phyloP scores from a whole-genome alignment of 331 rosid genomes.

The Quercus lobata region DNA sequence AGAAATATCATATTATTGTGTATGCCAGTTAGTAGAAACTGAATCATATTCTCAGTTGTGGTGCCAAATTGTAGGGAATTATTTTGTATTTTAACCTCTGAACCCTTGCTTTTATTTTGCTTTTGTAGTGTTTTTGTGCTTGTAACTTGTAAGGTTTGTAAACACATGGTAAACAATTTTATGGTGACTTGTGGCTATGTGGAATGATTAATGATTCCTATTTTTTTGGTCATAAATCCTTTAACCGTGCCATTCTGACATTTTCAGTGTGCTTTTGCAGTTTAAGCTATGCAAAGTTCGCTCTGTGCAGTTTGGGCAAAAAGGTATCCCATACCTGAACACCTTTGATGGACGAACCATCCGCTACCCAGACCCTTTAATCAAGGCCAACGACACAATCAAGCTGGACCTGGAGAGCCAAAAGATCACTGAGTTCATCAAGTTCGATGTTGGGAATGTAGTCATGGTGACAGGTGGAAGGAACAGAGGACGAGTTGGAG shows the following conservation, averaged over 20 bases:
- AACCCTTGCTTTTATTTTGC: not conserved
- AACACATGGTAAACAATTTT: not conserved
- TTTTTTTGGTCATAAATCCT: not conserved
- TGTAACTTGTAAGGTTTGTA: not conserved
- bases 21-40: not conserved
- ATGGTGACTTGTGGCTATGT: not conserved
- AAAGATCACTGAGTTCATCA: constrained; percentile 63
- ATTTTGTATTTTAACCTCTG: not conserved
- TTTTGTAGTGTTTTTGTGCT: too few species aligned
- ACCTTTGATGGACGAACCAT: constrained; percentile 62
- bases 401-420: constrained; percentile 56
- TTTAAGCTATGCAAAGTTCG: constrained; percentile 72
- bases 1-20: not conserved
- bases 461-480: constrained; percentile 79
- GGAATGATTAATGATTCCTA: not conserved
- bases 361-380: constrained; percentile 77
- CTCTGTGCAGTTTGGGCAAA: constrained; percentile 63
- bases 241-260: not conserved
- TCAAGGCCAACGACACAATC: constrained; percentile 68
- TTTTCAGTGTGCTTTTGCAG: constrained; percentile 17
- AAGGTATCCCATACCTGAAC: constrained; percentile 59
- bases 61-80: not conserved
- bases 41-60: not conserved
- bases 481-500: constrained; percentile 77
- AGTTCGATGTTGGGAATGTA: constrained; percentile 68